phyloP scores from a whole-genome alignment of 192 early-diverging fungal species.

The Jimgerdemannia lactiflua region DNA sequence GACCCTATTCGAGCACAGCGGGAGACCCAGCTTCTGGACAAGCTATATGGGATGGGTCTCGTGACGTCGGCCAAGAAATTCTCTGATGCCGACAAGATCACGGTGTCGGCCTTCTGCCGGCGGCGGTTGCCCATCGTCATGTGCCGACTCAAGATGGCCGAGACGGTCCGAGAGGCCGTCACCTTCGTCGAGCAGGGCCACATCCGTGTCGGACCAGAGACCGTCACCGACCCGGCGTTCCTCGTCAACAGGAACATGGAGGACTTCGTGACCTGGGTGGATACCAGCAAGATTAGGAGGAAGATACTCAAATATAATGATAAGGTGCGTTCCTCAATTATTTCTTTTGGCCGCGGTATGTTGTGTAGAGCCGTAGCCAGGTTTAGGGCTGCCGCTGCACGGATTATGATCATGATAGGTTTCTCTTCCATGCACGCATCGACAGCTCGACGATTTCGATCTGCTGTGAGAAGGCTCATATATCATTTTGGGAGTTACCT shows the following conservation, averaged over 20 bases:
- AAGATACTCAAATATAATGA: slow-evolving; percentile 96
- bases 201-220: slow-evolving; percentile 89
- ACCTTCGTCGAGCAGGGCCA: slow-evolving; percentile 94
- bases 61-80: slow-evolving; percentile 76
- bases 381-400: not conserved
- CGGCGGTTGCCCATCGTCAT: slow-evolving; percentile 88
- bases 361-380: too few species aligned
- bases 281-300: slow-evolving; percentile 95
- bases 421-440: not conserved
- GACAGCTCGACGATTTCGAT: slow-evolving; percentile 85
- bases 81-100: slow-evolving; percentile 74
- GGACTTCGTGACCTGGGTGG: slow-evolving; percentile 97
- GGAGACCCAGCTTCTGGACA: slow-evolving; percentile 79
- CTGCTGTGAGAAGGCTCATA: slow-evolving; percentile 53
- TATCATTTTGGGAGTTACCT: not conserved
- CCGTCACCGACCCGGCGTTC: slow-evolving; percentile 87
- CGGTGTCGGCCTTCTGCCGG: slow-evolving; percentile 86
- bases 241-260: slow-evolving; percentile 87
- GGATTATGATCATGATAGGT: not conserved
- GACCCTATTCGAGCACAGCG: slow-evolving; percentile 76
- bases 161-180: slow-evolving; percentile 88
- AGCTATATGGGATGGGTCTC: slow-evolving; percentile 84
- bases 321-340: slow-evolving; percentile 46
- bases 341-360: too few species aligned
- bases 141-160: slow-evolving; percentile 94